Evolutionary conservation across 257 asterid genomes (phyloP).

Genomic region (Nicotiana knightiana): DNA sequence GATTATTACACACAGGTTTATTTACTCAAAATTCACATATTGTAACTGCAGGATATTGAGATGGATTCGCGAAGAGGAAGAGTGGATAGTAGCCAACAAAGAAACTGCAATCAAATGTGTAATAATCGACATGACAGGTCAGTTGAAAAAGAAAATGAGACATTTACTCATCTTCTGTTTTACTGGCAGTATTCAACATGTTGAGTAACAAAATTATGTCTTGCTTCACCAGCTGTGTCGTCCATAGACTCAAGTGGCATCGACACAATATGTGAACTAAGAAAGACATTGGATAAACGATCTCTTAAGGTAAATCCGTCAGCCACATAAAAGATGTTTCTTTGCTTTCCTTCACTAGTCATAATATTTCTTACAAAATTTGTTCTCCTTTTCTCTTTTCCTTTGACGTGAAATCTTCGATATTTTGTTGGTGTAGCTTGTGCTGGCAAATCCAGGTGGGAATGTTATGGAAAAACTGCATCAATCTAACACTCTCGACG

Average conservation of each 20-base stretch:
- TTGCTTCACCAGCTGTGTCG: conserved; percentile 64
- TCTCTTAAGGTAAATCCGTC: conserved; percentile 58
- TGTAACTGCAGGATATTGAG: conserved; percentile 48
- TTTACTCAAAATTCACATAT: neutral
- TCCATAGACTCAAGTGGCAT: conserved; percentile 87
- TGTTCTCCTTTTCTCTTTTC: neutral
- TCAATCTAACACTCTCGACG: conserved; percentile 41
- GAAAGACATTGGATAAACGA: conserved; percentile 52
- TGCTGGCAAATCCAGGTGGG: conserved; percentile 71
- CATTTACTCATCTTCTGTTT: neutral
- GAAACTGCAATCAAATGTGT: conserved; percentile 55
- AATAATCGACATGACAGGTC: conserved; percentile 86
- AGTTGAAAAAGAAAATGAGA: neutral
- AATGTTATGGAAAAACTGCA: conserved; percentile 75
- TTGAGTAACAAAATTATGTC: neutral
- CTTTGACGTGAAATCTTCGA: neutral
- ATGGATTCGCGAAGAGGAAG: conserved; percentile 95
- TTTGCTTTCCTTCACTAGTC: neutral
- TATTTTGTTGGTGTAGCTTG: conserved; percentile 42
- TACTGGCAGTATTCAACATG: neutral
- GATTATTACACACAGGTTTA: neutral
- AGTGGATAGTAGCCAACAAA: conserved; percentile 44
- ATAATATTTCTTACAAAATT: neutral
- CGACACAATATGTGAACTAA: conserved; percentile 63
- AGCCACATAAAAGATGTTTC: neutral